Evolutionary conservation across 2,329 filamentous ascomycete species (phyloP).

Genomic region (Claviceps fusiformis): DNA sequence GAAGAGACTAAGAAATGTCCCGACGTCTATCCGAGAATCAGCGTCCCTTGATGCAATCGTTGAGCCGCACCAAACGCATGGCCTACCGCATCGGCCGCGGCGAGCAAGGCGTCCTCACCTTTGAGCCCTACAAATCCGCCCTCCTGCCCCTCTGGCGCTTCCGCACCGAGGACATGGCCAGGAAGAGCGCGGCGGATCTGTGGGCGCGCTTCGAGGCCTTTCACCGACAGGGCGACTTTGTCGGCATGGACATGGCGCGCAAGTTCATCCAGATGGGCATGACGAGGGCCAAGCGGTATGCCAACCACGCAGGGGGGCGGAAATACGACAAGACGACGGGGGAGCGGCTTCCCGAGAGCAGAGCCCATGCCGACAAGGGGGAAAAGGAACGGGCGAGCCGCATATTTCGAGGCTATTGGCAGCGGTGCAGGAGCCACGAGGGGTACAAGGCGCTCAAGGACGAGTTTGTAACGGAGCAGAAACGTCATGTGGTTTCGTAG

Average conservation of each 20-base stretch:
- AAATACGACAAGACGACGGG: not conserved
- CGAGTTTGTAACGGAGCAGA: not conserved
- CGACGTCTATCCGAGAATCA: not conserved
- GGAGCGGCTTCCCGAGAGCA: not conserved
- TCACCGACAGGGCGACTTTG: not conserved
- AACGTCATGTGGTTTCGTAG: not conserved
- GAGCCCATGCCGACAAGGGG: not conserved
- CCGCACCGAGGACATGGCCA: not conserved
- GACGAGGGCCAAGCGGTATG: not conserved
- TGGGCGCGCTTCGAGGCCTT: not conserved
- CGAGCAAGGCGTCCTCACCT: constrained; percentile 1
- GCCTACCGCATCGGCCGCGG: not conserved
- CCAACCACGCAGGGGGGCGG: not conserved
- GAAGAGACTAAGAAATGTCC: not conserved
- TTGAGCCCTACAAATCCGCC: not conserved
- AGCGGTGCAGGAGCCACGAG: not conserved
- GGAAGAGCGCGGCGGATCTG: not conserved
- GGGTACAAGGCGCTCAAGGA: not conserved
- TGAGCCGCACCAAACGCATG: not conserved
- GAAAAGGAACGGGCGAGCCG: not conserved
- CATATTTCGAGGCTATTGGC: not conserved
- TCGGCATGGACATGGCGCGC: not conserved
- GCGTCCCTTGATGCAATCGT: not conserved
- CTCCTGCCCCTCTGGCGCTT: not conserved
- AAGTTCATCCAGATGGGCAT: constrained; percentile 1